A percentile compares a stretch with the other conserved stretches of the same genome.
These are phyloP conservation scores for Verticillium albo-atrum DNA, from an alignment of 2,329 filamentous ascomycete genomes.

Conservation along the genomic window DNA sequence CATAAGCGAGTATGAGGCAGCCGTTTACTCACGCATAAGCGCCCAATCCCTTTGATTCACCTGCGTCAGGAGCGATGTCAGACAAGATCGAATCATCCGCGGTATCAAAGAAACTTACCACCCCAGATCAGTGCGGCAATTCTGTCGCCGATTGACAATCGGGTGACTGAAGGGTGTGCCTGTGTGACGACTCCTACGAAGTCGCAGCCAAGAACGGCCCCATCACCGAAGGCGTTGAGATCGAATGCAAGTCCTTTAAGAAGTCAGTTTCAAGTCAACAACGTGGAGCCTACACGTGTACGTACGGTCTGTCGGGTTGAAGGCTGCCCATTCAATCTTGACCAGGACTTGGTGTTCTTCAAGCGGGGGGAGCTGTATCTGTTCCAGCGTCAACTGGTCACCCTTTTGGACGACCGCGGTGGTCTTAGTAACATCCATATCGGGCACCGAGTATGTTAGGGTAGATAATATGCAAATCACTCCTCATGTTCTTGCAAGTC, in stretches of 20 bases:
- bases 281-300: no score
- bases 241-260: neutral
- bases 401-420: neutral
- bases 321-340: neutral
- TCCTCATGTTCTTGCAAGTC: no score
- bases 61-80: neutral
- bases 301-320: neutral
- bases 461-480: neutral
- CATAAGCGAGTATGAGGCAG: neutral
- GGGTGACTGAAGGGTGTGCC: neutral
- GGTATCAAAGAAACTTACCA: neutral
- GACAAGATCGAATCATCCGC: no score
- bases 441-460: neutral
- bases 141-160: neutral
- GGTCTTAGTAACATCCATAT: neutral
- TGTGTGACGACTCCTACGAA: neutral
- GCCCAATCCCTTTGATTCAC: neutral
- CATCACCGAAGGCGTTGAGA: neutral
- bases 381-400: neutral
- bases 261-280: no score
- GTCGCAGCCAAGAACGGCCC: neutral
- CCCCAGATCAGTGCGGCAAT: neutral
- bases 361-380: neutral
- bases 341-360: neutral
- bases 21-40: neutral